Conservation (phyloP, 192 early-diverging fungal species). For the Gaertneriomyces sp. region DNA sequence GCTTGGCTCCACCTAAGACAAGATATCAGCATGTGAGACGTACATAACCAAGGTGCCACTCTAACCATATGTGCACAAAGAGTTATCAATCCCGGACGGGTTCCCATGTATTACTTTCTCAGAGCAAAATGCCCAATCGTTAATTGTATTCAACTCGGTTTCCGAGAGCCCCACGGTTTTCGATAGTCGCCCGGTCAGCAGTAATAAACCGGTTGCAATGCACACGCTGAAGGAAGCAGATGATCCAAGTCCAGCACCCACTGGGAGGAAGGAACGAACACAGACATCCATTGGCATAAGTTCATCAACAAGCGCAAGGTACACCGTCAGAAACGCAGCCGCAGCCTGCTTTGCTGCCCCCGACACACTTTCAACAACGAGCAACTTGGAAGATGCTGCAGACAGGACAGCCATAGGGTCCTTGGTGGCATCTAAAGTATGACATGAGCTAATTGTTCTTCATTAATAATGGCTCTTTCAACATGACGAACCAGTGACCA, state of each 20-base stretch:
- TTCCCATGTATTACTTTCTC: slow-evolving; percentile 96
- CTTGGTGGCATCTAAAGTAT: no score
- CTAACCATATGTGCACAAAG: slow-evolving; percentile 79
- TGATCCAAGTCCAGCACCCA: slow-evolving; percentile 91
- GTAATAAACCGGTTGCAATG: slow-evolving; percentile 72
- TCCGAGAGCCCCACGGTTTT: slow-evolving; percentile 14
- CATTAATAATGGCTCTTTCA: no score
- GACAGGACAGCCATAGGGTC: no score
- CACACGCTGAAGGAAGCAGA: slow-evolving; percentile 89
- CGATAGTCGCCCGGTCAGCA: slow-evolving; percentile 10
- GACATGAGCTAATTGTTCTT: no score
- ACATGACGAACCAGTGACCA: no score
- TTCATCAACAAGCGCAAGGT: no score
- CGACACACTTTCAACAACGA: no score
- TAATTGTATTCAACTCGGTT: slow-evolving; percentile 56
- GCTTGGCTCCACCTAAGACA: slow-evolving; percentile 65
- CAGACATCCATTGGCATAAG: slow-evolving; percentile 48
- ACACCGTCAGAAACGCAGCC: no score
- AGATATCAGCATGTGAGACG: not conserved
- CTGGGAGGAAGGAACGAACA: slow-evolving; percentile 74
- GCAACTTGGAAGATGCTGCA: no score
- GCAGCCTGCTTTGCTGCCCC: no score
- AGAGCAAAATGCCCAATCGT: slow-evolving; percentile 85
- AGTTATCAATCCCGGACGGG: slow-evolving; percentile 93
- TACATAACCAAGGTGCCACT: no score